A percentile compares a stretch with the other conserved stretches of the same genome.
Evolutionary conservation across 164 flowering plant species (phyloP).

Genomic region (grape (Vitis vinifera)): DNA sequence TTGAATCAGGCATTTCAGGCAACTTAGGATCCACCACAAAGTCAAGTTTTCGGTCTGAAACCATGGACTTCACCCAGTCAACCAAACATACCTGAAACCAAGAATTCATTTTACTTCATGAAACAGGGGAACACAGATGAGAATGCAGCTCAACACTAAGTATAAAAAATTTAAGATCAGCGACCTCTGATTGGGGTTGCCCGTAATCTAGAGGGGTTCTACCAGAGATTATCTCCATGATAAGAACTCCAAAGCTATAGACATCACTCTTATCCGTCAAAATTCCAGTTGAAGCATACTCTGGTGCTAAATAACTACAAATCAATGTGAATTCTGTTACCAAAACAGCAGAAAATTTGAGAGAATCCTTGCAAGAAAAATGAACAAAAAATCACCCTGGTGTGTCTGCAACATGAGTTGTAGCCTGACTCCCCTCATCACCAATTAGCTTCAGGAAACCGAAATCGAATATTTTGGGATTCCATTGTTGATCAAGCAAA

Average conservation of each 20-base stretch:
- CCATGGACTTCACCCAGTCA: constrained; percentile 46
- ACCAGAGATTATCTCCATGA: constrained; percentile 51
- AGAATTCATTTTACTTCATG: background rate
- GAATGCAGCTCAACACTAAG: background rate
- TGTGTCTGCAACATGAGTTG: constrained; percentile 13
- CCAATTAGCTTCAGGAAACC: constrained; percentile 32
- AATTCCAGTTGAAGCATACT: constrained; percentile 4
- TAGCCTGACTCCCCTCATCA: constrained; percentile 13
- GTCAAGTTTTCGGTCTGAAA: constrained; percentile 15
- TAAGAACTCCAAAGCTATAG: constrained; percentile 49
- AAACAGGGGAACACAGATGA: background rate
- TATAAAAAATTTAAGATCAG: background rate
- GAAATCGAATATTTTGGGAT: constrained; percentile 47
- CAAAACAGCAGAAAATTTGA: background rate
- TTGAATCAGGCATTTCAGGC: constrained; percentile 26
- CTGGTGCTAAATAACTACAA: constrained; percentile 23
- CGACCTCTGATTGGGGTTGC: constrained; percentile 24
- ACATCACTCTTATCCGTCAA: constrained; percentile 30
- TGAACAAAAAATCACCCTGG: constrained; percentile 28
- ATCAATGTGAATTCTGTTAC: background rate
- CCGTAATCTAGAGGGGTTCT: constrained; percentile 24
- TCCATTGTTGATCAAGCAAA: constrained; percentile 53
- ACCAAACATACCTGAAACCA: constrained; percentile 31
- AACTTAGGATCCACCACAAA: constrained; percentile 37
- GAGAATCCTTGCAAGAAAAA: background rate